These are phyloP conservation scores for Leptographium lundbergii DNA, from an alignment of 2,329 filamentous ascomycete species.

Conservation along the genomic window DNA sequence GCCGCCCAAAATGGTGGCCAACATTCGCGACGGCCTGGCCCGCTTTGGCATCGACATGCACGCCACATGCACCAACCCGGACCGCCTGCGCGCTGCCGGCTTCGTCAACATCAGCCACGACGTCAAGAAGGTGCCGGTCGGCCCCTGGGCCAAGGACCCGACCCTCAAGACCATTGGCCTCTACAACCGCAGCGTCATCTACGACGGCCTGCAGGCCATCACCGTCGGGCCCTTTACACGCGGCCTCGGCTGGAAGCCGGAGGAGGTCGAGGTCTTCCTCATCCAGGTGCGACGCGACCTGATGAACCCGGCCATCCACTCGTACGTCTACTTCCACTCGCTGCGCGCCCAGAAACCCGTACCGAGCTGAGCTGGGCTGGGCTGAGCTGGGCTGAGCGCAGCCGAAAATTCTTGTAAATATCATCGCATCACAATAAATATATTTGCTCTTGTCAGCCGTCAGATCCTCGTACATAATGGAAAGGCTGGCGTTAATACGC, in stretches of 20 bases:
- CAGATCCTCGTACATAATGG: no score
- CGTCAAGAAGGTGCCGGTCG: slow-evolving; percentile 19
- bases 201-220: slow-evolving; percentile 15
- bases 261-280: slow-evolving; percentile 15
- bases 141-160: slow-evolving; percentile 19
- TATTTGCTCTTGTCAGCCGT: no score
- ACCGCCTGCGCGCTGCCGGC: slow-evolving; percentile 19
- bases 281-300: background rate
- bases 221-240: slow-evolving; percentile 16
- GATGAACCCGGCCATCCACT: background rate
- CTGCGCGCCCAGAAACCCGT: background rate
- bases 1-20: background rate
- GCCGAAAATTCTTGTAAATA: no score
- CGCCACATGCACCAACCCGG: slow-evolving; percentile 14
- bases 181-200: slow-evolving; percentile 16
- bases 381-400: no score
- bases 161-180: slow-evolving; percentile 14
- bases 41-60: slow-evolving; percentile 16
- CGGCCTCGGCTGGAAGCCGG: slow-evolving; percentile 13
- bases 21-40: background rate
- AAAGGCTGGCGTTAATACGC: no score
- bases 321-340: background rate
- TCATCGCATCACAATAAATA: no score
- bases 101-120: slow-evolving; percentile 21
- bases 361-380: no score